These are phyloP conservation scores for Inosperma sp. DNA, from an alignment of 768 basidiomycete species.

Conservation along the genomic window DNA sequence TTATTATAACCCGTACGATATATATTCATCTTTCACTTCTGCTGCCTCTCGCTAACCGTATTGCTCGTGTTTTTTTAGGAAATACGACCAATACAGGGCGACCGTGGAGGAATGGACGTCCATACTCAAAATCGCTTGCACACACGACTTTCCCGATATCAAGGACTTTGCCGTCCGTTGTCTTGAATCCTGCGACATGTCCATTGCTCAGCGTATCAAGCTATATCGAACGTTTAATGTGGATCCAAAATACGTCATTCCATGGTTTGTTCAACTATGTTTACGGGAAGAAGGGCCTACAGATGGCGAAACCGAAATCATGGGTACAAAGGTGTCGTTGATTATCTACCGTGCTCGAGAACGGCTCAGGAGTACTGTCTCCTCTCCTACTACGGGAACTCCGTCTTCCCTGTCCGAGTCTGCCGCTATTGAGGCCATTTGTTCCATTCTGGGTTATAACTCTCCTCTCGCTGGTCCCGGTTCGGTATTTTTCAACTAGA, in stretches of 20 bases:
- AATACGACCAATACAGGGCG: conserved; percentile 51
- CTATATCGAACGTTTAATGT: conserved; percentile 50
- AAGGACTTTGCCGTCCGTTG: conserved; percentile 53
- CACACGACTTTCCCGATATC: conserved; percentile 52
- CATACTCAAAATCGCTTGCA: conserved; percentile 52
- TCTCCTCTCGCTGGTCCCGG: background rate
- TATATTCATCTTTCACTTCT: background rate
- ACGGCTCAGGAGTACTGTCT: conserved; percentile 26
- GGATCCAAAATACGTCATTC: conserved; percentile 42
- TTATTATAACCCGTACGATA: conserved; percentile 56
- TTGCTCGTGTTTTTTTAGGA: conserved; percentile 30
- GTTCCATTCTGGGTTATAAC: conserved; percentile 11
- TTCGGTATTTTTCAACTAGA: conserved; percentile 2
- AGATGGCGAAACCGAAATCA: conserved; percentile 45
- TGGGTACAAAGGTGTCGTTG: conserved; percentile 51
- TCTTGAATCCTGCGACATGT: conserved; percentile 32
- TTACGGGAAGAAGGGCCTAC: conserved; percentile 46
- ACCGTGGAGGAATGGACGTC: conserved; percentile 50
- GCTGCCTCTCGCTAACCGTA: background rate
- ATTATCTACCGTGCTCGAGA: conserved; percentile 53
- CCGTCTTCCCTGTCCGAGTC: conserved; percentile 13
- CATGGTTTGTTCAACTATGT: conserved; percentile 51
- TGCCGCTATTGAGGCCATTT: conserved; percentile 11
- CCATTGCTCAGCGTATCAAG: conserved; percentile 31
- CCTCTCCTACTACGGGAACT: conserved; percentile 6